phyloP scores from a whole-genome alignment of 1,284 basidiomycete species.

The Ustilago cynodontis region DNA sequence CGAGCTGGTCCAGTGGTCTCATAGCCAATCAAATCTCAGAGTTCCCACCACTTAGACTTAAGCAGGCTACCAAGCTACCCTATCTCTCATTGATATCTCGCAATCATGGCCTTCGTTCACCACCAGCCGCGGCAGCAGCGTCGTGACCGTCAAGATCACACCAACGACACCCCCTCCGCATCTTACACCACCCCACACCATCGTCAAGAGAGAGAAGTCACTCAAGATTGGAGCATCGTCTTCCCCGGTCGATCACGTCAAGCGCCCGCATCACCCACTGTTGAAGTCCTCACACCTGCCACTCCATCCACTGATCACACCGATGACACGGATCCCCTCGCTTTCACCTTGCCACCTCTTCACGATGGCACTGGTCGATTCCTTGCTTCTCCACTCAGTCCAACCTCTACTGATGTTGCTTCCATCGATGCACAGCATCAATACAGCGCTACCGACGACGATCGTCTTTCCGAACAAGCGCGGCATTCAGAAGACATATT shows the following conservation, averaged over 20 bases:
- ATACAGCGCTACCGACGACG: conserved; percentile 21
- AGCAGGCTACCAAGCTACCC: background rate
- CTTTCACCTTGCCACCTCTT: conserved; percentile 37
- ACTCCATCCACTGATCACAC: conserved; percentile 13
- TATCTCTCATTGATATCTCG: background rate
- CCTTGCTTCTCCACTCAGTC: conserved; percentile 34
- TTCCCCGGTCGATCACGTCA: conserved; percentile 43
- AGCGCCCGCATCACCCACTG: conserved; percentile 14
- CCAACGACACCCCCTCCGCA: conserved; percentile 13
- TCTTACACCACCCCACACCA: conserved; percentile 14
- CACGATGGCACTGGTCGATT: conserved; percentile 53
- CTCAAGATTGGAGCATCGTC: conserved; percentile 53
- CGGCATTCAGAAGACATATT: conserved; percentile 30
- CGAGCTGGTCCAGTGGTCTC: no score
- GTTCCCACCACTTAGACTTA: background rate
- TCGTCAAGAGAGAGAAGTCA: conserved; percentile 15
- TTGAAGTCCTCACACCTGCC: background rate
- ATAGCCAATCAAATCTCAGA: background rate
- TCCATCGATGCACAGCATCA: conserved; percentile 25
- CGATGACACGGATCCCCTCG: conserved; percentile 26
- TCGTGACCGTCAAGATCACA: conserved; percentile 30
- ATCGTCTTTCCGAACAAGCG: conserved; percentile 19
- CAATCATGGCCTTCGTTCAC: conserved; percentile 47
- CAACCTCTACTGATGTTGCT: conserved; percentile 30
- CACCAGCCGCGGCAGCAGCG: conserved; percentile 49